phyloP scores from a whole-genome alignment of 345 rosid species.

The Murraya paniculata region DNA sequence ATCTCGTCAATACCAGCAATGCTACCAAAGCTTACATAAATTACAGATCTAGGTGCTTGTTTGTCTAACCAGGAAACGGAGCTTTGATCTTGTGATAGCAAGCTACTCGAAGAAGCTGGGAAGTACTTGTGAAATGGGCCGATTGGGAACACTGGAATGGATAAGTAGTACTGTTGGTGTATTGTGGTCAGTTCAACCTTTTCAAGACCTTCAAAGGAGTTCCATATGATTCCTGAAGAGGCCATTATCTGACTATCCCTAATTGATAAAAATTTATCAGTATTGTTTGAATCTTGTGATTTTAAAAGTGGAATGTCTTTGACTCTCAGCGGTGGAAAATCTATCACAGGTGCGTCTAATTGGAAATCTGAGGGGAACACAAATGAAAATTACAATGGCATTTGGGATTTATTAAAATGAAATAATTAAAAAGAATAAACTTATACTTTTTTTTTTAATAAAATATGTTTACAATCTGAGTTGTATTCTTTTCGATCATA shows the following conservation, averaged over 20 bases:
- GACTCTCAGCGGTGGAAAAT: conserved; percentile 38
- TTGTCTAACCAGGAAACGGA: conserved; percentile 55
- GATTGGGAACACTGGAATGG: conserved; percentile 36
- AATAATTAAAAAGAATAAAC: too few species aligned
- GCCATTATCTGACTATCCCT: conserved; percentile 29
- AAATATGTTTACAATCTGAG: too few species aligned
- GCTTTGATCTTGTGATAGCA: conserved; percentile 23
- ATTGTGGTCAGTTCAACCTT: conserved; percentile 19
- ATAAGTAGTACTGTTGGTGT: conserved; percentile 9
- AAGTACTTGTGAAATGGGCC: conserved; percentile 52
- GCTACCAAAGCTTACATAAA: conserved; percentile 69
- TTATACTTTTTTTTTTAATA: too few species aligned
- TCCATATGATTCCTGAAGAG: conserved; percentile 51
- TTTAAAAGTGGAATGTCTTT: conserved; percentile 40
- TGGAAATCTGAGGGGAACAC: conserved; percentile 30
- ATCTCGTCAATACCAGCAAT: conserved; percentile 31
- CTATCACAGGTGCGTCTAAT: conserved; percentile 34
- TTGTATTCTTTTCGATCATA: too few species aligned
- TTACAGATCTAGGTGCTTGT: conserved; percentile 39
- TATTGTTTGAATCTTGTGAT: conserved; percentile 17
- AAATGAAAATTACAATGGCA: not conserved
- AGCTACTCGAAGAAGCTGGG: conserved; percentile 29
- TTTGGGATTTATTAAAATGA: not conserved
- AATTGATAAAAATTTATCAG: not conserved
- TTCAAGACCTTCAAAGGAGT: conserved; percentile 56